These are phyloP conservation scores for Metarhizium album DNA, from an alignment of 2,329 filamentous ascomycete species.

Conservation along the genomic window DNA sequence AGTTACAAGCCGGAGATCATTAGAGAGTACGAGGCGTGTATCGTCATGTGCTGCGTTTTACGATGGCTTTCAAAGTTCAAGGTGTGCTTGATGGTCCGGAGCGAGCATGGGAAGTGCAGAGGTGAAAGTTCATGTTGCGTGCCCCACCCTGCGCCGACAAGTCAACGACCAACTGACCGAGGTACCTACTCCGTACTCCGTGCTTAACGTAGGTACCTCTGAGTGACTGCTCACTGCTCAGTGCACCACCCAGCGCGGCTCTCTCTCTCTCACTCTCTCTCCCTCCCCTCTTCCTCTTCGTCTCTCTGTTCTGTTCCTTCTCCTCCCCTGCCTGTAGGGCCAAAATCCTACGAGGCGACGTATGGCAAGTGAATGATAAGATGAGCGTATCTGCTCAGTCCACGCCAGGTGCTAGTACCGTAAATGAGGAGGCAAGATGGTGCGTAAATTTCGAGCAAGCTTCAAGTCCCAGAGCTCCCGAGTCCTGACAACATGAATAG, in stretches of 20 bases:
- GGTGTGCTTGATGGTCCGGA: not conserved
- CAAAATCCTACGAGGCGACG: not conserved
- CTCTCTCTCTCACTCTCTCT: not conserved
- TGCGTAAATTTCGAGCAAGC: conserved; percentile 9
- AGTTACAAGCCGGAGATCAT: not conserved
- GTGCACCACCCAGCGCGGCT: too few species aligned
- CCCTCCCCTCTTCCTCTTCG: not conserved
- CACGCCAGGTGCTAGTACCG: conserved; percentile 3
- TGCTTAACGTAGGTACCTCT: too few species aligned
- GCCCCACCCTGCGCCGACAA: not conserved
- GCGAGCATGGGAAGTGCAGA: not conserved
- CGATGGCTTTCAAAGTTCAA: not conserved
- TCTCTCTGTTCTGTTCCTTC: too few species aligned
- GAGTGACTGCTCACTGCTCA: too few species aligned
- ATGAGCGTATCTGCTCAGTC: conserved; percentile 18
- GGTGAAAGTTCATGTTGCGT: not conserved
- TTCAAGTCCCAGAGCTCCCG: not conserved
- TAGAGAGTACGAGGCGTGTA: not conserved
- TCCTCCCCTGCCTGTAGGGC: not conserved
- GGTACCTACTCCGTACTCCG: too few species aligned
- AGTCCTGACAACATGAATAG: conserved; percentile 31
- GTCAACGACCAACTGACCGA: too few species aligned
- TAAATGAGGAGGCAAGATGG: conserved; percentile 24
- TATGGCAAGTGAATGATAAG: not conserved
- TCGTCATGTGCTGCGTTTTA: not conserved